Base-by-base conservation (phyloP, 495 filamentous ascomycete genomes). In the Rhypophila decipiens region DNA sequence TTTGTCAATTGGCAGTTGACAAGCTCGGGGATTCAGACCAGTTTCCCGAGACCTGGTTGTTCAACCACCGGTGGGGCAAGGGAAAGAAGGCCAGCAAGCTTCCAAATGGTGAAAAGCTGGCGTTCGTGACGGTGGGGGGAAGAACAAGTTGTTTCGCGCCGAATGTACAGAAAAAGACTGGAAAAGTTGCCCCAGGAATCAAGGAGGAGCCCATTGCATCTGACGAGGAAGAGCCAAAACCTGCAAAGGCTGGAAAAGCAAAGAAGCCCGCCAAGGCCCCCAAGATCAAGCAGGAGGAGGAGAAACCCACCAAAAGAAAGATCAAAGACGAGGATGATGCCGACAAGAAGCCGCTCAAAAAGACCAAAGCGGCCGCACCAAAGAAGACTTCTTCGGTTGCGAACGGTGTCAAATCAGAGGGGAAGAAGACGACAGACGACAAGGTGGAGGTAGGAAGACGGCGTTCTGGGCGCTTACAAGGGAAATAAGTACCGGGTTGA, bases 41-140 rank as follows among this genome's bases (percentile, higher is more conserved):
- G 59, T 95, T 96, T 56, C 93, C 93, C 0, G 77, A 89, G 37
- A 72, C 90, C 46, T 98, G 91, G 93, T 70, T 98, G 23, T 94
- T 96, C 73, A 82, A 87, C 39, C 79, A 95, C 63, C 81, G 93
- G 17, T 96, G 90, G 91, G 74, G 82, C 9, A 95, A 94, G 58
- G 90, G 90, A 12, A 87, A 87, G 67, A 90, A 90, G 60, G 44
- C 71, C 0, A 73, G 72, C 2, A 78, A 68, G 15, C 65, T 96
- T 20, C 89, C 90, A 2, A 95, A 83, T 53, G 93, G 93, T 0
- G 84, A 87, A 46, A 88, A 82, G 65, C 82, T 97, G 24, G 80
- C 77, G 0, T 90, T 85, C 56, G 52, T 96, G 19, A 96, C 83
- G 11, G 90, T 96, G 4, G 89, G 90, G 3, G 88, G 88, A 2